Evolutionary conservation across 805 yeast genomes (phyloP).

Genomic region (Diddensiella caesifluorescens): DNA sequence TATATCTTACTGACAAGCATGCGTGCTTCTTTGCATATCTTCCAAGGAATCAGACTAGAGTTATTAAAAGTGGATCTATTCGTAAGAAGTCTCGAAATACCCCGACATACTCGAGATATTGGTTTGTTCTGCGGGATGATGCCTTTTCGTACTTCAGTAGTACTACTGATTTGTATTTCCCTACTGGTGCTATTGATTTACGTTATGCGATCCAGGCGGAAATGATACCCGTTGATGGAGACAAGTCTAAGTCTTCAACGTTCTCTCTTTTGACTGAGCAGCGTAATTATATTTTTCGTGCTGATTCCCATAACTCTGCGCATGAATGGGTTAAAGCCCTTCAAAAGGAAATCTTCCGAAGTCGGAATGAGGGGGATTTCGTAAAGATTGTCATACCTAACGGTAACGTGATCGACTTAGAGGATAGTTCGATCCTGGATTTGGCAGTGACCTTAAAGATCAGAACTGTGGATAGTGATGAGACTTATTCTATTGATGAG

Average conservation of each 20-base stretch:
- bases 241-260: constrained; percentile 19
- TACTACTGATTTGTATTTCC: constrained; percentile 81
- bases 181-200: constrained; percentile 68
- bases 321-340: constrained; percentile 72
- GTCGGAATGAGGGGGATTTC: constrained; percentile 62
- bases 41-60: constrained; percentile 48
- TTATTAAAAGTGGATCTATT: constrained; percentile 47
- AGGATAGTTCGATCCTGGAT: constrained; percentile 51
- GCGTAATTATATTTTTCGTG: constrained; percentile 57
- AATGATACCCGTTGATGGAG: constrained; percentile 29
- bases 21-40: constrained; percentile 73
- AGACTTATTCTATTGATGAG: constrained; percentile 57
- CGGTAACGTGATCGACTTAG: constrained; percentile 57
- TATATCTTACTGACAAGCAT: constrained; percentile 61
- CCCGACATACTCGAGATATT: constrained; percentile 47
- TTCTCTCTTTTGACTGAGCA: constrained; percentile 56
- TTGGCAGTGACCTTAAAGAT: constrained; percentile 51
- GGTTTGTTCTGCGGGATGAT: constrained; percentile 74
- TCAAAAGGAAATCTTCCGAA: constrained; percentile 71
- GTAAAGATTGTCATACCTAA: constrained; percentile 76
- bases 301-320: constrained; percentile 70
- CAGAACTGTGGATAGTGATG: constrained; percentile 53
- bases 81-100: constrained; percentile 39
- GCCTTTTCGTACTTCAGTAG: constrained; percentile 62
- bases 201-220: constrained; percentile 59